Evolutionary conservation across 2,329 filamentous ascomycete genomes (phyloP).

Genomic region (Fusarium secorum): DNA sequence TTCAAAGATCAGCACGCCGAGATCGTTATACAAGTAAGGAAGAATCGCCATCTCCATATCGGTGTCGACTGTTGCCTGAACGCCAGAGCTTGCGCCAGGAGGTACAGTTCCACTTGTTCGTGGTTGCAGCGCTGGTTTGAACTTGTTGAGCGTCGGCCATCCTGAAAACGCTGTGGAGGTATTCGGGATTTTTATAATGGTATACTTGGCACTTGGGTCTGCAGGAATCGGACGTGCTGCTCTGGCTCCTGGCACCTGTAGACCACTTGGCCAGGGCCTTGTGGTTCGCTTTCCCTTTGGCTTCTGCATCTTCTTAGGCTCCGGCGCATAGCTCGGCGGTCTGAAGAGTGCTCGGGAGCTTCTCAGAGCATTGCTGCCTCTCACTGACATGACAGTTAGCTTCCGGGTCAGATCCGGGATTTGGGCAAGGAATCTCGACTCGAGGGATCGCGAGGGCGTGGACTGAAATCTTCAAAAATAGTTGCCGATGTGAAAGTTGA

Average conservation of each 20-base stretch:
- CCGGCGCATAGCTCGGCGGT: not conserved
- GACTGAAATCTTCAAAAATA: not conserved
- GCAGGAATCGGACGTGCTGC: not conserved
- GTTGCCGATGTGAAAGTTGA: not conserved
- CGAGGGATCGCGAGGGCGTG: not conserved
- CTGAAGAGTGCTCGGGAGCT: not conserved
- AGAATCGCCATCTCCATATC: not conserved
- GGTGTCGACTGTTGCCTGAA: not conserved
- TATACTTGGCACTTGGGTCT: not conserved
- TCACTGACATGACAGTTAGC: not conserved
- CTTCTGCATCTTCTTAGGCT: not conserved
- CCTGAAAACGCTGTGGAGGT: not conserved
- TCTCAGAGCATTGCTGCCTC: not conserved
- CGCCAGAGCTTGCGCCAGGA: not conserved
- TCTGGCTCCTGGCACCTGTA: not conserved
- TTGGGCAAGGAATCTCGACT: not conserved
- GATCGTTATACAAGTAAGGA: conserved; percentile 43
- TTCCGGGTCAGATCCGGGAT: too few relatives aligned
- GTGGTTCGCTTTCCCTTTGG: not conserved
- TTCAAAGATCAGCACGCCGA: conserved; percentile 45
- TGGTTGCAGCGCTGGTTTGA: conserved; percentile 31
- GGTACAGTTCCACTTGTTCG: not conserved
- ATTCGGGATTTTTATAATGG: not conserved
- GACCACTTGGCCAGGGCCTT: not conserved
- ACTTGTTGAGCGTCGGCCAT: conserved; percentile 38